Conservation (phyloP, 768 basidiomycete genomes). For the Mycena haematopus region DNA sequence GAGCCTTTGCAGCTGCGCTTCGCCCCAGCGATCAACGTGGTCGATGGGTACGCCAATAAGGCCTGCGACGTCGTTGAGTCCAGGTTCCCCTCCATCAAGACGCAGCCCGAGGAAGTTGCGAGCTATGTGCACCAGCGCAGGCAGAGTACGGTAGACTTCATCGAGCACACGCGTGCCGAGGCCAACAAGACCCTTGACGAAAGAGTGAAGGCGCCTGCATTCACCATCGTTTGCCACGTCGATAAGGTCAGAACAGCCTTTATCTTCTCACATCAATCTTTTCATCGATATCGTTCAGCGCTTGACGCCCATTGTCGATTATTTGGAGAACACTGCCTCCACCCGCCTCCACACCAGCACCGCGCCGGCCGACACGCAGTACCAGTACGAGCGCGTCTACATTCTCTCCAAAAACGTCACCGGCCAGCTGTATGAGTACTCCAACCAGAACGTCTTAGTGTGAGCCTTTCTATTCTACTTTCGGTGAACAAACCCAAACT, state of each 20-base stretch:
- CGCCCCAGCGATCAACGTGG: slow-evolving; percentile 68
- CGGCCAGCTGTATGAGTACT: slow-evolving; percentile 68
- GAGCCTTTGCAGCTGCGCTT: slow-evolving; percentile 71
- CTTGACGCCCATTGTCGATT: slow-evolving; percentile 79
- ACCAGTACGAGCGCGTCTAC: slow-evolving; percentile 80
- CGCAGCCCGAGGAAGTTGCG: slow-evolving; percentile 73
- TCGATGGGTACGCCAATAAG: slow-evolving; percentile 67
- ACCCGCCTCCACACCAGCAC: slow-evolving; percentile 52
- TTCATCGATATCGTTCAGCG: slow-evolving; percentile 45
- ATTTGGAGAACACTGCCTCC: slow-evolving; percentile 62
- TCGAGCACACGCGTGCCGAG: slow-evolving; percentile 37
- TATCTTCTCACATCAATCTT: slow-evolving; percentile 27
- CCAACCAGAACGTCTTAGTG: slow-evolving; percentile 70
- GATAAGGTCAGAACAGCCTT: slow-evolving; percentile 62
- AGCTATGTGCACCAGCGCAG: slow-evolving; percentile 62
- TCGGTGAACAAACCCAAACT: slow-evolving; percentile 5
- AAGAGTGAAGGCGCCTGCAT: slow-evolving; percentile 67
- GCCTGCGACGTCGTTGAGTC: slow-evolving; percentile 76
- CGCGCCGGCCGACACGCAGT: slow-evolving; percentile 61
- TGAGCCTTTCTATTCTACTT: slow-evolving; percentile 42
- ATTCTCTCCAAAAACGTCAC: slow-evolving; percentile 68
- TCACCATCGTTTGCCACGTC: slow-evolving; percentile 67
- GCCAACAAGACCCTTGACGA: slow-evolving; percentile 73
- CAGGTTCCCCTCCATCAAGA: slow-evolving; percentile 76
- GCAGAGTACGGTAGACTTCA: slow-evolving; percentile 58